These are phyloP conservation scores for Primulina eburnea DNA, from an alignment of 257 asterid species.

Conservation along the genomic window DNA sequence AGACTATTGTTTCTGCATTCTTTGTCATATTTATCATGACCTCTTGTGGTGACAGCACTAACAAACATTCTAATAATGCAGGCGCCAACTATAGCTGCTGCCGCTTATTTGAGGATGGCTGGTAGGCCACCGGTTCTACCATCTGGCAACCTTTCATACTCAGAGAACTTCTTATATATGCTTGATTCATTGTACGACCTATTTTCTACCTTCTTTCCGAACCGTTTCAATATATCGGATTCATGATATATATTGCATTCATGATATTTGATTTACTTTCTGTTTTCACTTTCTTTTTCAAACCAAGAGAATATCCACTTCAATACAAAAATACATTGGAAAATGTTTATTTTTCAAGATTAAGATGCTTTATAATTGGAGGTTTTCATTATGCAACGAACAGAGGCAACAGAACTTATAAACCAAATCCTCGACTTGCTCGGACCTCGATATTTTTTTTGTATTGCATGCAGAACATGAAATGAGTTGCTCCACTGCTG, in stretches of 20 bases:
- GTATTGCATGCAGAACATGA: conserved; percentile 97
- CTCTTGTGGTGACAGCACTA: conserved; percentile 14
- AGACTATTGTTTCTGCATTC: not conserved
- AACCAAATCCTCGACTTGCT: conserved; percentile 95
- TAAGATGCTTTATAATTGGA: conserved; percentile 24
- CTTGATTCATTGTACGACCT: conserved; percentile 89
- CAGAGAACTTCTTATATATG: conserved; percentile 98
- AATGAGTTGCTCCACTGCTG: conserved; percentile 99
- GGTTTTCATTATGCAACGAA: conserved; percentile 28
- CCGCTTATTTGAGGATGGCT: conserved; percentile 97
- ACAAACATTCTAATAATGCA: conserved; percentile 30
- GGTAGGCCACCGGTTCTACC: conserved; percentile 99
- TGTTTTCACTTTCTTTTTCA: conserved; percentile 9
- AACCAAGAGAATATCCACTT: conserved; percentile 8
- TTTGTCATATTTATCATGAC: conserved; percentile 2
- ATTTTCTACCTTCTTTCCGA: conserved; percentile 20
- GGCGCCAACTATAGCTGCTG: conserved; percentile 99
- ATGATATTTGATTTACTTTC: no score
- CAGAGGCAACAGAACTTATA: conserved; percentile 93
- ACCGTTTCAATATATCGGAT: not conserved
- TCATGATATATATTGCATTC: no score
- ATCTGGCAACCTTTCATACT: conserved; percentile 80
- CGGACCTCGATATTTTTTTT: conserved; percentile 94
- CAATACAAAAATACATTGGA: conserved; percentile 6
- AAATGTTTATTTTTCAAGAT: conserved; percentile 12